These are phyloP conservation scores for Allium cepa DNA, from an alignment of 106 monocot species.

Conservation along the genomic window DNA sequence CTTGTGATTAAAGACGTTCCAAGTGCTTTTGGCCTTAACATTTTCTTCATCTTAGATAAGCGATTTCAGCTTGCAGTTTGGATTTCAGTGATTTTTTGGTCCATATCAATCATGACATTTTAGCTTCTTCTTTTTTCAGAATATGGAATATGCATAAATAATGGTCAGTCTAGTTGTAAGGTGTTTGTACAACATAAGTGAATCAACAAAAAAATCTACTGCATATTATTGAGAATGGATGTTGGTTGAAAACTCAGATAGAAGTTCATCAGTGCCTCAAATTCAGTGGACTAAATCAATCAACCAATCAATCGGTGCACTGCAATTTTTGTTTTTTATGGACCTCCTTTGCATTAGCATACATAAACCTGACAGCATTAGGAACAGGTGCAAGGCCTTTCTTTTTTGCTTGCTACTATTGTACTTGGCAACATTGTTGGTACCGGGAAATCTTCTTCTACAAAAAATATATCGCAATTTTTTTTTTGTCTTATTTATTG, in stretches of 20 bases:
- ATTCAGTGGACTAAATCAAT: too few species aligned
- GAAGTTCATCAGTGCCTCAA: too few species aligned
- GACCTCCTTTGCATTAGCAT: constrained; percentile 58
- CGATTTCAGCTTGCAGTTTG: neutral
- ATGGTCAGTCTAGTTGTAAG: too few species aligned
- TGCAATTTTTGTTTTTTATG: constrained; percentile 23
- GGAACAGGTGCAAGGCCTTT: constrained; percentile 84
- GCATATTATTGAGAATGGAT: too few species aligned
- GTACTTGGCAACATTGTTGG: constrained; percentile 85
- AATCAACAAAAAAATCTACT: too few species aligned
- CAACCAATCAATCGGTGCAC: too few species aligned
- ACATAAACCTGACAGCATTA: constrained; percentile 49
- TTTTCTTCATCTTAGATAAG: constrained; percentile 63
- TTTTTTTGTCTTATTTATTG: neutral
- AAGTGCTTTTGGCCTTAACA: constrained; percentile 57
- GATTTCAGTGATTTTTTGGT: too few species aligned
- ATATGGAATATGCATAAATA: too few species aligned
- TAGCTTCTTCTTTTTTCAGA: too few species aligned
- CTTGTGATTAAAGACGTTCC: constrained; percentile 69
- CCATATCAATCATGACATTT: too few species aligned
- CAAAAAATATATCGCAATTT: neutral
- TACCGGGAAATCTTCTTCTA: constrained; percentile 58
- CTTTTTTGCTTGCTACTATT: constrained; percentile 85
- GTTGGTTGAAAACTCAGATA: too few species aligned
- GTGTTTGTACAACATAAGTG: too few species aligned